Evolutionary conservation across 768 basidiomycete species (phyloP).

Genomic region (Boletales sp.): DNA sequence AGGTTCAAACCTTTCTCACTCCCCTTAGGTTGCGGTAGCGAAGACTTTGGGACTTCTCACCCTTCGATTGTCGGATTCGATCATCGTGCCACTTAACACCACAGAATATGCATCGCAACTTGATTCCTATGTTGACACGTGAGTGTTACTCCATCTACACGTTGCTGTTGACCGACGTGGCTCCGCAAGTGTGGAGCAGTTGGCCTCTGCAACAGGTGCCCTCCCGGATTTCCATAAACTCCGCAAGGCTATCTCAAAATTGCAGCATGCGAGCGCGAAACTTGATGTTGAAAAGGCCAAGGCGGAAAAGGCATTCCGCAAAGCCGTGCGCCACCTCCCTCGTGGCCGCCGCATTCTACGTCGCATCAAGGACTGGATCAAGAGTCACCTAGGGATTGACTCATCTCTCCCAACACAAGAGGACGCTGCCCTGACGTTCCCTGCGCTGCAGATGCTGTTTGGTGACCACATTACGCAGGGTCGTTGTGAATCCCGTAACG

Average conservation of each 20-base stretch:
- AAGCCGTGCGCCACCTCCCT: slow-evolving; percentile 37
- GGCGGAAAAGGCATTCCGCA: slow-evolving; percentile 51
- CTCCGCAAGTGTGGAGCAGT: slow-evolving; percentile 48
- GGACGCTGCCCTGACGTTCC: neutral
- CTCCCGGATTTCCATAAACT: slow-evolving; percentile 39
- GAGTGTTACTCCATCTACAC: slow-evolving; percentile 28
- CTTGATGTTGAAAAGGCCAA: slow-evolving; percentile 57
- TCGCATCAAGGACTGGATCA: slow-evolving; percentile 26
- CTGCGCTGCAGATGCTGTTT: slow-evolving; percentile 3
- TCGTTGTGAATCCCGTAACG: slow-evolving; percentile 16
- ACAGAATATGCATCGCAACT: slow-evolving; percentile 71
- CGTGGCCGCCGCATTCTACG: neutral
- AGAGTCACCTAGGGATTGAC: slow-evolving; percentile 12
- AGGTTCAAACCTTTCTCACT: neutral
- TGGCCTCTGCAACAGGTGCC: slow-evolving; percentile 25
- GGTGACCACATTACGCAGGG: slow-evolving; percentile 3
- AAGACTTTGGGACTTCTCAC: slow-evolving; percentile 59
- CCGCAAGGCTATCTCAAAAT: slow-evolving; percentile 41
- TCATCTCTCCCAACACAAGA: neutral
- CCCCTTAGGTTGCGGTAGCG: slow-evolving; percentile 55
- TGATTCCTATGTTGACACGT: slow-evolving; percentile 56
- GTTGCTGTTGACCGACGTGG: slow-evolving; percentile 12
- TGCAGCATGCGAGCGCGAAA: slow-evolving; percentile 48
- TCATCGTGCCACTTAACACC: slow-evolving; percentile 70
- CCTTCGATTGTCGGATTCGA: slow-evolving; percentile 55